These are phyloP conservation scores for Umbelopsis isabellina DNA, from an alignment of 192 early-diverging fungal genomes.

Conservation along the genomic window DNA sequence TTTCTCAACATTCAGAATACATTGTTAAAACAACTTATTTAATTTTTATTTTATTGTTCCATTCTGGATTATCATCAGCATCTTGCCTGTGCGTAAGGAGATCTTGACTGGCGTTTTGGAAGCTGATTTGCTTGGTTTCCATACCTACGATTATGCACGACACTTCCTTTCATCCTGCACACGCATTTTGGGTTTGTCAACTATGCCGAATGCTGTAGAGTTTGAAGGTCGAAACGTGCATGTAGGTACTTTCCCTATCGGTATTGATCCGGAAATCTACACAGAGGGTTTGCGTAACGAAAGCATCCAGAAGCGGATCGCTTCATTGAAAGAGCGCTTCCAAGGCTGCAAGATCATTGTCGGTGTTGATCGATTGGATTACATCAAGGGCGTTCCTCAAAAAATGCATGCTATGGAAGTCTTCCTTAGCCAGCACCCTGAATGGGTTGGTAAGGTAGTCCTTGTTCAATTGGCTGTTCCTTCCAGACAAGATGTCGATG, in stretches of 20 bases:
- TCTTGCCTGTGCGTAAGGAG: slow-evolving; percentile 92
- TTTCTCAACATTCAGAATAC: neutral
- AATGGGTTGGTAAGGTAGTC: slow-evolving; percentile 93
- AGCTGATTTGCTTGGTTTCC: slow-evolving; percentile 96
- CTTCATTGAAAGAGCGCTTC: slow-evolving; percentile 81
- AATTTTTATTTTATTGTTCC: neutral
- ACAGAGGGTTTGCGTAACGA: slow-evolving; percentile 76
- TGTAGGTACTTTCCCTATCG: slow-evolving; percentile 98
- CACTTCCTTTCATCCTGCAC: slow-evolving; percentile 98
- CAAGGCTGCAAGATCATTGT: slow-evolving; percentile 88
- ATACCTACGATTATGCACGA: slow-evolving; percentile 98
- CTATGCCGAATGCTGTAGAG: slow-evolving; percentile 93
- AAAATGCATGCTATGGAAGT: slow-evolving; percentile 97
- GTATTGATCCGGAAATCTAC: slow-evolving; percentile 97
- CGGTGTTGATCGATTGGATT: slow-evolving; percentile 98
- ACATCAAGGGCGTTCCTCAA: slow-evolving; percentile 99
- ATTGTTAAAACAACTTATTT: neutral
- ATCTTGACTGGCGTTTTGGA: slow-evolving; percentile 92
- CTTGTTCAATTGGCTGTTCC: slow-evolving; percentile 98
- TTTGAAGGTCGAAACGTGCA: slow-evolving; percentile 92
- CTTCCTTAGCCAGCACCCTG: slow-evolving; percentile 85
- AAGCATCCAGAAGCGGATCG: slow-evolving; percentile 75
- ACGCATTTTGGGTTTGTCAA: slow-evolving; percentile 90
- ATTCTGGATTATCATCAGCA: slow-evolving; percentile 47
- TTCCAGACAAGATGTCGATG: slow-evolving; percentile 96